Conservation (phyloP, 345 rosid genomes). For the Citrus sp. region DNA sequence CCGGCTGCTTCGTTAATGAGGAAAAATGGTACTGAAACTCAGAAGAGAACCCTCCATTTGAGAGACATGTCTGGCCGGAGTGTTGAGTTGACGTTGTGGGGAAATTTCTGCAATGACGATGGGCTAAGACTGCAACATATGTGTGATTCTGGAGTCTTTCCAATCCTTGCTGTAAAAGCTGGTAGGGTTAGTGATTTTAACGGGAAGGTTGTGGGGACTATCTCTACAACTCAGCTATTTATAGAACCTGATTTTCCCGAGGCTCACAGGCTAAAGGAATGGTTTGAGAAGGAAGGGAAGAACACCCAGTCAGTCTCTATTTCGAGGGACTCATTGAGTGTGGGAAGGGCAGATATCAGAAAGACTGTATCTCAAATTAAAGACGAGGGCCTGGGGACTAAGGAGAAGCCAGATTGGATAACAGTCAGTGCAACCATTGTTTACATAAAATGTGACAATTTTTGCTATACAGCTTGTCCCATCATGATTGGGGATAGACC, state of each 20-base stretch:
- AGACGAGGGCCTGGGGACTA: constrained; percentile 88
- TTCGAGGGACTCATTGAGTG: constrained; percentile 63
- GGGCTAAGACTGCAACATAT: constrained; percentile 69
- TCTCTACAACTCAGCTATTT: constrained; percentile 65
- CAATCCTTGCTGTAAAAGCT: constrained; percentile 78
- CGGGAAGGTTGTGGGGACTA: constrained; percentile 79
- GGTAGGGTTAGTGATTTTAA: constrained; percentile 74
- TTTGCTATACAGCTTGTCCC: constrained; percentile 97
- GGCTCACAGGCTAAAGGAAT: constrained; percentile 58
- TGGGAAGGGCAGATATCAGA: constrained; percentile 48
- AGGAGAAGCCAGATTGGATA: constrained; percentile 95
- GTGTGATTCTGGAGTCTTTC: constrained; percentile 76
- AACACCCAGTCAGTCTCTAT: constrained; percentile 54
- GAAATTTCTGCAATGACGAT: constrained; percentile 64
- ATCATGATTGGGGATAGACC: constrained; percentile 69
- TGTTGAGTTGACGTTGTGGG: constrained; percentile 92
- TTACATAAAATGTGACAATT: constrained; percentile 66
- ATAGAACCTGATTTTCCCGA: constrained; percentile 77
- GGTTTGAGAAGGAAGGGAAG: constrained; percentile 81
- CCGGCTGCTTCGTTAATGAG: constrained; percentile 62
- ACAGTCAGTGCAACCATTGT: constrained; percentile 58
- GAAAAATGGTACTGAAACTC: constrained; percentile 73
- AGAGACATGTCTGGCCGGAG: constrained; percentile 84
- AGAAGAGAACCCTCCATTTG: constrained; percentile 72
- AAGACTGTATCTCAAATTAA: constrained; percentile 81